phyloP scores from a whole-genome alignment of 2,329 filamentous ascomycete genomes.

The Cercospora sp. region DNA sequence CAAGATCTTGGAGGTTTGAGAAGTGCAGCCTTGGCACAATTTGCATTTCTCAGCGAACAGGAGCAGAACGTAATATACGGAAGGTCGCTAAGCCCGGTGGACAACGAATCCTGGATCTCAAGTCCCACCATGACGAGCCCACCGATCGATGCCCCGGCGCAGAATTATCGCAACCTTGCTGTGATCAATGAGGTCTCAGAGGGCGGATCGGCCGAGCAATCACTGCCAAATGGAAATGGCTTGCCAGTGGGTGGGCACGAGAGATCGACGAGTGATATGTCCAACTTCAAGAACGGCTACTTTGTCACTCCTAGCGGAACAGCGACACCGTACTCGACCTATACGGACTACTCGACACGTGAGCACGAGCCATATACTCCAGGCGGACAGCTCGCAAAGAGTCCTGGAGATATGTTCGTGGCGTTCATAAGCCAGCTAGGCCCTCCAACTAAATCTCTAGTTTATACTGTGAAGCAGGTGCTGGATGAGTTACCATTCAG shows the following conservation, averaged over 20 bases:
- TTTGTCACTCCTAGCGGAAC: conserved; percentile 23
- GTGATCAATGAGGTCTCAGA: conserved; percentile 47
- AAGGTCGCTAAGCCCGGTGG: conserved; percentile 4
- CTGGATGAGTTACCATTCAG: conserved; percentile 80
- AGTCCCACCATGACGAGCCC: conserved; percentile 16
- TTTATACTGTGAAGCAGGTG: conserved; percentile 84
- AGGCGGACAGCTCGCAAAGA: conserved; percentile 24
- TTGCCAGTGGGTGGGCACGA: not conserved
- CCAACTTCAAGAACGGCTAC: conserved; percentile 15
- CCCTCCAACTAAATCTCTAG: conserved; percentile 94
- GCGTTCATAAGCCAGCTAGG: conserved; percentile 86
- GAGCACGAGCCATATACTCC: conserved; percentile 12
- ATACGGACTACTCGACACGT: conserved; percentile 16
- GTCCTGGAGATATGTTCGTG: conserved; percentile 79
- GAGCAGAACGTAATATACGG: conserved; percentile 19
- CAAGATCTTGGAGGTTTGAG: conserved; percentile 88
- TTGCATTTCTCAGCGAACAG: conserved; percentile 72
- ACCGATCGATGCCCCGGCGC: conserved; percentile 15
- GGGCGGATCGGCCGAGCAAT: conserved; percentile 4
- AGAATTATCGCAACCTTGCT: conserved; percentile 40
- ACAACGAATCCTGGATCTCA: conserved; percentile 17
- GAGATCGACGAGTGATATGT: not conserved
- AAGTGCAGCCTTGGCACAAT: conserved; percentile 87
- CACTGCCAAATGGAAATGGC: conserved; percentile 12
- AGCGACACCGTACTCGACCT: conserved; percentile 20